Percentiles rank a stretch among this genome's conserved stretches.
Evolutionary conservation across 371 early-diverging fungal species (phyloP).

Genomic region (Mucor indicus): DNA sequence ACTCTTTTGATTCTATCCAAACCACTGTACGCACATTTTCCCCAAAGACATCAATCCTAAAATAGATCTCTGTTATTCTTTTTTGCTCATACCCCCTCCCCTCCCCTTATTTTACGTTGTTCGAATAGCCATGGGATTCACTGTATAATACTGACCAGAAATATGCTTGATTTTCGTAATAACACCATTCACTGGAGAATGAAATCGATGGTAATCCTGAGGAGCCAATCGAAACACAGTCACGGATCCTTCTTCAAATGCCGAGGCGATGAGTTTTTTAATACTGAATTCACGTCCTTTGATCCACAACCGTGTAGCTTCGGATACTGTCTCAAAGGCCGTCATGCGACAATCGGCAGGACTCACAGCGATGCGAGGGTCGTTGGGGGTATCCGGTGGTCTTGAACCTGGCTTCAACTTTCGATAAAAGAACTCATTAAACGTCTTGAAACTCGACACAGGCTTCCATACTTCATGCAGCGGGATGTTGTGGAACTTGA

Average conservation of each 20-base stretch:
- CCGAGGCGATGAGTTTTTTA: conserved; percentile 46
- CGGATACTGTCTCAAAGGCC: conserved; percentile 51
- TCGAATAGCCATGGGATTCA: conserved; percentile 70
- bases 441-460: conserved; percentile 64
- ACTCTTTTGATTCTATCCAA: conserved; percentile 30
- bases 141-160: conserved; percentile 35
- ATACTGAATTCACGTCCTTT: conserved; percentile 70
- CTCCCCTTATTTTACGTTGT: conserved; percentile 39
- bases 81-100: conserved; percentile 24
- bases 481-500: conserved; percentile 69
- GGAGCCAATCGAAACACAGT: conserved; percentile 75
- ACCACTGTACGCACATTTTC: conserved; percentile 44
- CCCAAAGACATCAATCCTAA: conserved; percentile 50
- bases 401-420: conserved; percentile 72
- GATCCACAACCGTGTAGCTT: conserved; percentile 65
- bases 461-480: conserved; percentile 66
- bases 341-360: conserved; percentile 71
- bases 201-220: conserved; percentile 81
- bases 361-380: conserved; percentile 67
- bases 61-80: neutral
- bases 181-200: conserved; percentile 62
- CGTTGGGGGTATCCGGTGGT: conserved; percentile 51
- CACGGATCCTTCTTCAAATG: conserved; percentile 59
- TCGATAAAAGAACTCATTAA: conserved; percentile 88
- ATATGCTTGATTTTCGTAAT: conserved; percentile 28